Conservation (phyloP, 1,284 basidiomycete genomes). For the Laetiporus sulphureus region DNA sequence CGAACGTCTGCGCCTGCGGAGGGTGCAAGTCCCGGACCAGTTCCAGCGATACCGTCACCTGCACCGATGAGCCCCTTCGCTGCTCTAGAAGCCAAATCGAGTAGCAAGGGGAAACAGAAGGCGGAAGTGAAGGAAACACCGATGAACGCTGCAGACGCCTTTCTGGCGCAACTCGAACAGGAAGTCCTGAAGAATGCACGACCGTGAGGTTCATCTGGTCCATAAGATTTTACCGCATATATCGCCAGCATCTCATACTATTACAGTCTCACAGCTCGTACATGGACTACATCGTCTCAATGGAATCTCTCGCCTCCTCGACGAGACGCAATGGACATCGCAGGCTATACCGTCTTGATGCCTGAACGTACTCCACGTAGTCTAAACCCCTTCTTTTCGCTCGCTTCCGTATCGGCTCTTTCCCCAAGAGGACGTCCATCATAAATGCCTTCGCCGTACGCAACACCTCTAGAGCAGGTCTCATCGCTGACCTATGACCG, state of each 20-base stretch:
- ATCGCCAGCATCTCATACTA: no score
- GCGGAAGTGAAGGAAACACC: constrained; percentile 9
- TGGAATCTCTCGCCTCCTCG: constrained; percentile 32
- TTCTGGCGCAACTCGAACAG: constrained; percentile 54
- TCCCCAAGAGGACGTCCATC: constrained; percentile 37
- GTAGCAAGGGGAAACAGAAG: constrained; percentile 22
- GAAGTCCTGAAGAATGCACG: constrained; percentile 30
- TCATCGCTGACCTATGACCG: constrained; percentile 39
- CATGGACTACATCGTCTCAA: no score
- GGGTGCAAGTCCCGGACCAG: no score
- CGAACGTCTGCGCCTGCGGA: constrained; percentile 1
- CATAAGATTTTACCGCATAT: no score
- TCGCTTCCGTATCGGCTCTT: constrained; percentile 30
- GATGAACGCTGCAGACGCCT: constrained; percentile 46
- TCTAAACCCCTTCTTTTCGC: constrained; percentile 31
- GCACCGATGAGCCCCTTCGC: constrained; percentile 40
- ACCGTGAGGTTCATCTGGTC: no score
- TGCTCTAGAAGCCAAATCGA: constrained; percentile 35
- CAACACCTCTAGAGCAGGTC: constrained; percentile 39
- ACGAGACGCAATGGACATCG: constrained; percentile 44
- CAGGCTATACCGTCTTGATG: constrained; percentile 37
- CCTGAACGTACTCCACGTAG: constrained; percentile 37
- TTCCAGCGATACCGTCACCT: no score
- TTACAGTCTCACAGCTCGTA: no score
- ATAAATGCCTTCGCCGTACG: constrained; percentile 35